Evolutionary conservation across 495 filamentous ascomycete species (phyloP).

Genomic region (Aspergillus nidulans): DNA sequence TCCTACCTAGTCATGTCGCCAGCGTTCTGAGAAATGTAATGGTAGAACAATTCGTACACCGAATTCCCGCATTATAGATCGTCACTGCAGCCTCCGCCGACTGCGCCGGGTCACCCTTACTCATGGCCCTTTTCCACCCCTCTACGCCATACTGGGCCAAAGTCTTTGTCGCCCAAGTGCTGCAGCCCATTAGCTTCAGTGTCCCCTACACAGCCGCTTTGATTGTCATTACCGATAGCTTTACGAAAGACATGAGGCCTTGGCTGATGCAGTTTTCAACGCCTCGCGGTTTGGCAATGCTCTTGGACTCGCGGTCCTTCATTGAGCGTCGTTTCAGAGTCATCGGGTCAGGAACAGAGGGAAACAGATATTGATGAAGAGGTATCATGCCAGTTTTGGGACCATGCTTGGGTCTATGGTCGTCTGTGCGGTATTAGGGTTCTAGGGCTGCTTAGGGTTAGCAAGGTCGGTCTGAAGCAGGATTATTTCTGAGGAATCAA

Average conservation of each 20-base stretch:
- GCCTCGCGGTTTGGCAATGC: conserved; percentile 57
- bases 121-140: conserved; percentile 46
- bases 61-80: conserved; percentile 40
- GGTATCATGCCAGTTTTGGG: conserved; percentile 61
- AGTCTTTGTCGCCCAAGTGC: conserved; percentile 45
- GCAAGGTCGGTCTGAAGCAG: too few relatives aligned
- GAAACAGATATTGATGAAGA: conserved; percentile 45
- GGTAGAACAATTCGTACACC: conserved; percentile 50
- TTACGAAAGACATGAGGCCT: conserved; percentile 54
- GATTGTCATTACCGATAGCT: conserved; percentile 55
- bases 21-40: conserved; percentile 48
- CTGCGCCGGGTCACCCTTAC: conserved; percentile 44
- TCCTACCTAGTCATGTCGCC: conserved; percentile 50
- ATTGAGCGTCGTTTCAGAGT: conserved; percentile 50
- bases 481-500: too few relatives aligned
- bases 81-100: conserved; percentile 40
- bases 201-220: conserved; percentile 54
- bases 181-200: conserved; percentile 51
- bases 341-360: conserved; percentile 48
- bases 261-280: conserved; percentile 64
- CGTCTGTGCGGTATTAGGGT: conserved; percentile 35
- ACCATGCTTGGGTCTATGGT: conserved; percentile 49
- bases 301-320: too few relatives aligned
- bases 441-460: conserved; percentile 2
- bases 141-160: conserved; percentile 53